Evolutionary conservation across 768 basidiomycete species (phyloP).

Genomic region (Trametes coccinea): DNA sequence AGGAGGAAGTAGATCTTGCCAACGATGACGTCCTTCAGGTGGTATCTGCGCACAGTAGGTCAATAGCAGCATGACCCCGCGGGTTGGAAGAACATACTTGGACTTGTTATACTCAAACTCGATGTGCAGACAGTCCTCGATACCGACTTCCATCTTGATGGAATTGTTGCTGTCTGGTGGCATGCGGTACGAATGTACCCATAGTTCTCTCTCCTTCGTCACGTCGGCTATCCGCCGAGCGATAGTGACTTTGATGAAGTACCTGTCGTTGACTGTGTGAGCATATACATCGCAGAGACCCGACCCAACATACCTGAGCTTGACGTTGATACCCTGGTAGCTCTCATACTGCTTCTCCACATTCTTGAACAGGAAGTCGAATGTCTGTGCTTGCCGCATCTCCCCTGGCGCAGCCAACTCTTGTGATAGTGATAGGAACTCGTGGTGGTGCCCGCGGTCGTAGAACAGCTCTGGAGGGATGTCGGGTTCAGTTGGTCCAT

Average conservation of each 20-base stretch:
- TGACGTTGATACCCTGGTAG: slow-evolving; percentile 98
- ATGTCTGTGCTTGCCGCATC: slow-evolving; percentile 94
- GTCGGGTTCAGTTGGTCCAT: not conserved
- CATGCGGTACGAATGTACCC: slow-evolving; percentile 99
- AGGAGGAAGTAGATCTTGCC: slow-evolving; percentile 99
- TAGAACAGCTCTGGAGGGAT: slow-evolving; percentile 79
- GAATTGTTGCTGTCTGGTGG: slow-evolving; percentile 97
- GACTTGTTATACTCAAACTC: slow-evolving; percentile 99
- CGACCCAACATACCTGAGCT: slow-evolving; percentile 70
- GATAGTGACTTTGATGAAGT: slow-evolving; percentile 89
- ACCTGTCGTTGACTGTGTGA: slow-evolving; percentile 48
- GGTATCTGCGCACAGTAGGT: slow-evolving; percentile 63
- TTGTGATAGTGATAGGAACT: slow-evolving; percentile 93
- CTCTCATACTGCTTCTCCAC: slow-evolving; percentile 99
- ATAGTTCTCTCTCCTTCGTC: slow-evolving; percentile 88
- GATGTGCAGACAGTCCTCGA: slow-evolving; percentile 98
- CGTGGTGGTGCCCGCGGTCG: slow-evolving; percentile 96
- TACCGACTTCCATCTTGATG: slow-evolving; percentile 99
- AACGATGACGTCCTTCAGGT: slow-evolving; percentile 97
- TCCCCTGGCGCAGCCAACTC: slow-evolving; percentile 96
- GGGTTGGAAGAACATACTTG: slow-evolving; percentile 59
- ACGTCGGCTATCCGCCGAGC: slow-evolving; percentile 93
- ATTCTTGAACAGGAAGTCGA: slow-evolving; percentile 97
- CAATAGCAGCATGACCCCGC: not conserved
- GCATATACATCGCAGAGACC: not conserved